A percentile compares a stretch with the other conserved stretches of the same genome.
Evolutionary conservation across 2,329 filamentous ascomycete species (phyloP).

Genomic region (Colletotrichum noveboracense): DNA sequence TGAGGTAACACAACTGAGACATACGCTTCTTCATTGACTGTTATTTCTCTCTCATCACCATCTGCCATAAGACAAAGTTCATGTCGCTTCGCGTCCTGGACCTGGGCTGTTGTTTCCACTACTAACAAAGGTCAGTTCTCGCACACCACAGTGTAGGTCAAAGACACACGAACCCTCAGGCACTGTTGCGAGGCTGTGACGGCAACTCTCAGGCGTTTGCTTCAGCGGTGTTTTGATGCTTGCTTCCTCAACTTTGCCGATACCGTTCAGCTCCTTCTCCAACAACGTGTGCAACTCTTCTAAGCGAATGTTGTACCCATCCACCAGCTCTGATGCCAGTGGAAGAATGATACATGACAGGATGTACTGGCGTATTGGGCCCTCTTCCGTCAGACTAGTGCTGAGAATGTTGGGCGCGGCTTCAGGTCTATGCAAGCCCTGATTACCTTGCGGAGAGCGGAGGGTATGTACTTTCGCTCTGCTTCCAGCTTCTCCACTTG

Average conservation of each 20-base stretch:
- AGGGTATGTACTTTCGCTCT: not conserved
- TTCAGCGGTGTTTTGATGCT: too few species aligned
- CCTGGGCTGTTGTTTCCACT: too few species aligned
- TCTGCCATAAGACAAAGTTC: not conserved
- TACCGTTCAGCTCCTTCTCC: not conserved
- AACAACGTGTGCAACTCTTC: not conserved
- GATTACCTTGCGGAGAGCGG: not conserved
- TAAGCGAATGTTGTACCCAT: not conserved
- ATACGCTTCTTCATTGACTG: not conserved
- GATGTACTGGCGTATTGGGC: not conserved
- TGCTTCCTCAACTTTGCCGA: not conserved
- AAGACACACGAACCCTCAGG: not conserved
- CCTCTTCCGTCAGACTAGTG: not conserved
- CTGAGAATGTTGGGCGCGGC: not conserved
- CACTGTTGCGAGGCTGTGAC: rapidly evolving
- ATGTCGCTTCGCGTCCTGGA: too few species aligned
- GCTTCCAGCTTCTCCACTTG: not conserved
- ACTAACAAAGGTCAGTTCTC: too few species aligned
- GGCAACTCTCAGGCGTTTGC: rapidly evolving
- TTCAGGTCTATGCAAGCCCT: not conserved
- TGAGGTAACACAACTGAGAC: too few species aligned
- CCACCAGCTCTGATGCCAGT: not conserved
- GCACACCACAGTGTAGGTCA: too few species aligned
- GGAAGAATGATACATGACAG: not conserved
- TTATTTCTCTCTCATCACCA: not conserved